Evolutionary conservation across 2,329 filamentous ascomycete species (phyloP).

Genomic region (Remersonia thermophila): DNA sequence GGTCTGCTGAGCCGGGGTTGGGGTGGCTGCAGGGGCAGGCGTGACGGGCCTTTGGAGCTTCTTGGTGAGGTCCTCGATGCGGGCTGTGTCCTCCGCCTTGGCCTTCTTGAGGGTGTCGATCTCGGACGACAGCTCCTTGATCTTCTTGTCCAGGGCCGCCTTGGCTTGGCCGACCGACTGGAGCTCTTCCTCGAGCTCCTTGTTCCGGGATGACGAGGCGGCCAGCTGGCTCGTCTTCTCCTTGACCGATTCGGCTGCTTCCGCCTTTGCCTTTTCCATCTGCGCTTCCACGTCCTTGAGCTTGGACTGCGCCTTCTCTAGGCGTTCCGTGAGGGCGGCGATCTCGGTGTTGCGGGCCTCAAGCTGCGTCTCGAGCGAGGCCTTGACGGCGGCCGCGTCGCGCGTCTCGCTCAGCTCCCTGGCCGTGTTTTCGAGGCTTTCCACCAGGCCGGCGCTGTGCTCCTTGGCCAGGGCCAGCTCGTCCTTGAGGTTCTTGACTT

Average conservation of each 20-base stretch:
- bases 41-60: conserved; percentile 21
- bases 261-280: conserved; percentile 21
- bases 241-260: conserved; percentile 19
- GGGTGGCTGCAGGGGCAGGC: conserved; percentile 14
- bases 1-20: conserved; percentile 14
- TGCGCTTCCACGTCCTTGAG: conserved; percentile 32
- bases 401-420: conserved; percentile 44
- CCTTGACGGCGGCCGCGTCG: conserved; percentile 28
- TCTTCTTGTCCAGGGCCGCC: conserved; percentile 30
- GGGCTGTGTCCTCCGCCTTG: conserved; percentile 29
- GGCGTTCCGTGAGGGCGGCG: conserved; percentile 35
- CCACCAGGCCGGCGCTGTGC: conserved; percentile 52
- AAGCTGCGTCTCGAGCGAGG: conserved; percentile 38
- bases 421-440: conserved; percentile 55
- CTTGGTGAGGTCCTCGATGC: conserved; percentile 29
- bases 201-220: conserved; percentile 23
- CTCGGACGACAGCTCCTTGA: conserved; percentile 33
- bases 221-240: conserved; percentile 27
- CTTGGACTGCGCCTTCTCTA: conserved; percentile 31
- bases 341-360: conserved; percentile 37
- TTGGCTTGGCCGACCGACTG: conserved; percentile 26
- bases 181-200: conserved; percentile 30
- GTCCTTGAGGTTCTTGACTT: conserved; percentile 55
- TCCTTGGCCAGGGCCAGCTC: conserved; percentile 63
- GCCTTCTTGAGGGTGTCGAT: conserved; percentile 28